Percentiles rank a stretch among this genome's conserved stretches.
These are phyloP conservation scores for Phytophthora pisi DNA, from an alignment of 352 stramenopile genomes.

Conservation along the genomic window DNA sequence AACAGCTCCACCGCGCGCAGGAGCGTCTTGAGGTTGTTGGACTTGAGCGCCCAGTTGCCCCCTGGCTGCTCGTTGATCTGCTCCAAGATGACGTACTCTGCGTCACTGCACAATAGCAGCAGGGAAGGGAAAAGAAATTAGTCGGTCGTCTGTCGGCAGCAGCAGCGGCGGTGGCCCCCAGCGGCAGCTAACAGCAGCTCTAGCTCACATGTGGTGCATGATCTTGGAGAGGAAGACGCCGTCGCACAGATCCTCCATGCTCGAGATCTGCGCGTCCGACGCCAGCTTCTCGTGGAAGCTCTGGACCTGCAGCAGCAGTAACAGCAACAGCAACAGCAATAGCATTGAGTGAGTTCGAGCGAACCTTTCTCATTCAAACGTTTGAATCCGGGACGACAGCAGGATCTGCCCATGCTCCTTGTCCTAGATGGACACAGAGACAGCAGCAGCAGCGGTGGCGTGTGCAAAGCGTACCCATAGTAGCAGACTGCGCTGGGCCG, in stretches of 20 bases:
- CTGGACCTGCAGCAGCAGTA: constrained; percentile 52
- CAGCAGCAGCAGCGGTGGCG: no score
- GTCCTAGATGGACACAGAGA: no score
- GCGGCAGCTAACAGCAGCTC: constrained; percentile 1
- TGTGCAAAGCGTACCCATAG: constrained; percentile 57
- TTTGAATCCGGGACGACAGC: constrained; percentile 12
- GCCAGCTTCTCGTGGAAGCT: constrained; percentile 72
- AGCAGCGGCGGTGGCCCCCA: background rate
- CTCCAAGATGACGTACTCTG: constrained; percentile 81
- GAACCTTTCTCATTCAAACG: constrained; percentile 8
- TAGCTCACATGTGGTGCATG: constrained; percentile 83
- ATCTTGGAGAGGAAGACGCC: constrained; percentile 85
- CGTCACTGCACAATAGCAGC: constrained; percentile 48
- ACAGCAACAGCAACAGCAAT: no score
- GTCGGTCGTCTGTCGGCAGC: constrained; percentile 2
- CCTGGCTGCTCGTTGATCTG: constrained; percentile 66
- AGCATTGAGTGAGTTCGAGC: no score
- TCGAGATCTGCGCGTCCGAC: constrained; percentile 43
- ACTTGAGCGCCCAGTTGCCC: constrained; percentile 78
- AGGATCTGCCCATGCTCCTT: no score
- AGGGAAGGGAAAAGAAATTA: constrained; percentile 7
- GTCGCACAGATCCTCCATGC: constrained; percentile 70
- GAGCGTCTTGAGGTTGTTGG: constrained; percentile 83
- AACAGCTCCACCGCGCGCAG: constrained; percentile 78
- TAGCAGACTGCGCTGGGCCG: constrained; percentile 73